A percentile compares a stretch with the other conserved stretches of the same genome.
Evolutionary conservation across 1,284 basidiomycete species (phyloP).

Genomic region (Malassezia vespertilionis): DNA sequence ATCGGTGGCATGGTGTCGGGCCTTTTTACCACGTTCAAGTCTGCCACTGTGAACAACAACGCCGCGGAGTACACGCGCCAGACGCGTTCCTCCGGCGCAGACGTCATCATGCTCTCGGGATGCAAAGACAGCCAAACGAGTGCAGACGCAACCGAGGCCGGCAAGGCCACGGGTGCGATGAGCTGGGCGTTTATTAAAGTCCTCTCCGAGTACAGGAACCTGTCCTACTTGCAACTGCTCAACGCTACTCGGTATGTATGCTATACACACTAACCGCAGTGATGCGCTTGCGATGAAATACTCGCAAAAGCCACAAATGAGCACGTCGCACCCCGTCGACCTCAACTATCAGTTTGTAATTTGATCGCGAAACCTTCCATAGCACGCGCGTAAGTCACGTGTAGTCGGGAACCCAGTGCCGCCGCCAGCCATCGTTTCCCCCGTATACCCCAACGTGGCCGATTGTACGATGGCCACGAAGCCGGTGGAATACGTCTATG

Average conservation of each 20-base stretch:
- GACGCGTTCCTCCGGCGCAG: constrained; percentile 68
- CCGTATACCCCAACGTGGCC: not conserved
- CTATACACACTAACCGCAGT: constrained; percentile 33
- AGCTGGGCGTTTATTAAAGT: constrained; percentile 43
- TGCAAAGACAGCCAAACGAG: constrained; percentile 89
- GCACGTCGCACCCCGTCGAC: constrained; percentile 48
- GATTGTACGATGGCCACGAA: constrained; percentile 8
- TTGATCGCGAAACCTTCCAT: not conserved
- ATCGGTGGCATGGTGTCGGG: constrained; percentile 54
- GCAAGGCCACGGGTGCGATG: constrained; percentile 61
- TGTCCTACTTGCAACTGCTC: constrained; percentile 43
- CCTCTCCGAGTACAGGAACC: constrained; percentile 51
- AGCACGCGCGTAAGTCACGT: not conserved
- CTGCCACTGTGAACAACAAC: constrained; percentile 51
- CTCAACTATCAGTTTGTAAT: constrained; percentile 41
- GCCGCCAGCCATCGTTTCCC: not conserved
- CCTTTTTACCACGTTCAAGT: constrained; percentile 49
- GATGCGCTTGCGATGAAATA: constrained; percentile 42
- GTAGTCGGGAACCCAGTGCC: not conserved
- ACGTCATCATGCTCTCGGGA: constrained; percentile 55
- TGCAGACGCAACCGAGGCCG: constrained; percentile 72
- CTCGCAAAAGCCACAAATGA: constrained; percentile 43
- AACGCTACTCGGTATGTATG: constrained; percentile 33
- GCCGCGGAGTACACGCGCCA: constrained; percentile 58
- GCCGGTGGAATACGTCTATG: constrained; percentile 48